Conservation (phyloP, 345 rosid genomes). For the Brassica incana region DNA sequence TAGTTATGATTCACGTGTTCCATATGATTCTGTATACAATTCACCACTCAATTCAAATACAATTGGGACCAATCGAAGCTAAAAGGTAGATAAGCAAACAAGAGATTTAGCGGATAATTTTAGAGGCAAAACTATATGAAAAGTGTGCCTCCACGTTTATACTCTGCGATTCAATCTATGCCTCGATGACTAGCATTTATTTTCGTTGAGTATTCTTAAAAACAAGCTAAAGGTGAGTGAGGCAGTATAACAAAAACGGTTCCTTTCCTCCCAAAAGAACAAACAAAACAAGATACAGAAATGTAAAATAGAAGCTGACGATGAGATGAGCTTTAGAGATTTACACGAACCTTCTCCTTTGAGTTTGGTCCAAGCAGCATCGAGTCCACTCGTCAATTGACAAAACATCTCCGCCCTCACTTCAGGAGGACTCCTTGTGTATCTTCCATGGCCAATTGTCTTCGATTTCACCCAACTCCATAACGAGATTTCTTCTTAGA, state of each 20-base stretch:
- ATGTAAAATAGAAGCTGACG: not conserved
- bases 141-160: conserved; percentile 41
- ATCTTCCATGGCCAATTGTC: too few species aligned
- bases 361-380: too few species aligned
- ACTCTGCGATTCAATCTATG: conserved; percentile 37
- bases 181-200: conserved; percentile 41
- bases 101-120: conserved; percentile 39
- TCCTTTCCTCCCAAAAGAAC: not conserved
- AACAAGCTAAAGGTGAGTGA: conserved; percentile 46
- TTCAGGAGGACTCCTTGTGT: too few species aligned
- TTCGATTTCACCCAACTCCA: too few species aligned
- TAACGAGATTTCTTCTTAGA: too few species aligned
- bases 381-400: too few species aligned
- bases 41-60: not conserved
- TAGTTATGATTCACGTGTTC: not conserved
- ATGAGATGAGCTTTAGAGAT: not conserved
- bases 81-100: not conserved
- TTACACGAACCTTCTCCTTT: too few species aligned
- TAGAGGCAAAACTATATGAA: conserved; percentile 38
- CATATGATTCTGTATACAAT: not conserved
- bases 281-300: not conserved
- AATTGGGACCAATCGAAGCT: not conserved
- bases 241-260: not conserved
- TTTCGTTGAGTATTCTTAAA: conserved; percentile 37
- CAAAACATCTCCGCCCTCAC: too few species aligned